Percentiles rank a stretch among this genome's conserved stretches.
These are phyloP conservation scores for Lipomyces starkeyi DNA, from an alignment of 805 yeast species.

Conservation along the genomic window DNA sequence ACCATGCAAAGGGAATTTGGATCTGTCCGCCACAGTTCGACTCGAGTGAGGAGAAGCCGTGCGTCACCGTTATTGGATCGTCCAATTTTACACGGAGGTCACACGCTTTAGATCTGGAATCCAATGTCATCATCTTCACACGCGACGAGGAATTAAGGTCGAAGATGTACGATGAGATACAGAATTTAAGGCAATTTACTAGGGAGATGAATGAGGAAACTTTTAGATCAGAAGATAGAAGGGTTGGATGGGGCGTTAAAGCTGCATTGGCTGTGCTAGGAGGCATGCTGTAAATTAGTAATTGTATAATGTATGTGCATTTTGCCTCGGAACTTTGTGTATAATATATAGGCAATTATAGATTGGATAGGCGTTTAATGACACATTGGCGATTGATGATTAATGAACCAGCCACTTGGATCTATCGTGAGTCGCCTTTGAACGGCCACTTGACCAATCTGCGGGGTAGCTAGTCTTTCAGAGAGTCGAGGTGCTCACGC, in stretches of 20 bases:
- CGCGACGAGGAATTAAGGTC: slow-evolving; percentile 63
- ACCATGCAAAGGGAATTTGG: slow-evolving; percentile 98
- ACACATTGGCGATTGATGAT: no score
- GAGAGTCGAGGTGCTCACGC: no score
- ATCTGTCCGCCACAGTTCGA: slow-evolving; percentile 54
- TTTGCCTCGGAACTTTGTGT: background rate
- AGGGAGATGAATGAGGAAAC: slow-evolving; percentile 61
- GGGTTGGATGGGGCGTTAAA: slow-evolving; percentile 66
- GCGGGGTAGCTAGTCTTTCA: no score
- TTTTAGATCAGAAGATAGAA: slow-evolving; percentile 65
- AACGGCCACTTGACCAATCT: no score
- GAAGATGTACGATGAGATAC: slow-evolving; percentile 66
- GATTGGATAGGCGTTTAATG: background rate
- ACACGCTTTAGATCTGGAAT: slow-evolving; percentile 83
- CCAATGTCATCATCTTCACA: slow-evolving; percentile 82
- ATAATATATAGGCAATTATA: background rate
- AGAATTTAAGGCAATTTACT: slow-evolving; percentile 64
- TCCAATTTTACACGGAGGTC: slow-evolving; percentile 93
- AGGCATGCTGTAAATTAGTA: slow-evolving; percentile 12
- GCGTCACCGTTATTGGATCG: slow-evolving; percentile 84
- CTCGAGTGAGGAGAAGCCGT: slow-evolving; percentile 59
- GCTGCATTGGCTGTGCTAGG: slow-evolving; percentile 51
- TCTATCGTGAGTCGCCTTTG: no score
- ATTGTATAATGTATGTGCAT: slow-evolving; percentile 6
- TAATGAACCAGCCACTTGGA: no score